phyloP scores from a whole-genome alignment of 306 rosid species.

The cucumber (Cucumis sativus) region DNA sequence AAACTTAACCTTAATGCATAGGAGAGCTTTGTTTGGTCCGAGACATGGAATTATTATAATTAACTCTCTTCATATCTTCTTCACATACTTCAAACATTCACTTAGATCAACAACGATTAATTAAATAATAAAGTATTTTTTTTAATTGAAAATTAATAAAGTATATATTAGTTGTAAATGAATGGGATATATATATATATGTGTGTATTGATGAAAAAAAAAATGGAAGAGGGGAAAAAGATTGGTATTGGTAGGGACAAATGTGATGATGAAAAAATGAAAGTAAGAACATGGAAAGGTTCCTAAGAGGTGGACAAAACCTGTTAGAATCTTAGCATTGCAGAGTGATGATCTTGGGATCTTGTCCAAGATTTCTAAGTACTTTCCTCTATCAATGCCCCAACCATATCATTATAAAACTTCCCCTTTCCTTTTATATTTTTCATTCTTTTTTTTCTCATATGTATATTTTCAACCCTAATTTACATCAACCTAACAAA shows the following conservation, averaged over 20 bases:
- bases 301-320: constrained; percentile 8
- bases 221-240: not conserved
- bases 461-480: too few species aligned
- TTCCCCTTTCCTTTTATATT: too few species aligned
- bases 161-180: not conserved
- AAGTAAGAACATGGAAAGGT: constrained; percentile 3
- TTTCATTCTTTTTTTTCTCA: too few species aligned
- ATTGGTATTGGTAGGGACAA: not conserved
- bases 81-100: not conserved
- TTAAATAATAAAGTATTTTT: too few species aligned
- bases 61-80: too few species aligned
- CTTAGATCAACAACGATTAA: too few species aligned
- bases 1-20: too few species aligned
- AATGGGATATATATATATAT: not conserved
- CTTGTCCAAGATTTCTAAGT: constrained; percentile 5
- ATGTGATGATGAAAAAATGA: constrained; percentile 4
- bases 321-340: constrained; percentile 8
- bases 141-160: too few species aligned
- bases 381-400: not conserved
- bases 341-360: constrained; percentile 8
- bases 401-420: not conserved
- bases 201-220: not conserved
- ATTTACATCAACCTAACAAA: too few species aligned
- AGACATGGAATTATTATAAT: too few species aligned
- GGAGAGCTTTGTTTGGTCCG: too few species aligned